Base-by-base conservation (phyloP, 345 rosid species). In the Eucalyptus victrix region DNA sequence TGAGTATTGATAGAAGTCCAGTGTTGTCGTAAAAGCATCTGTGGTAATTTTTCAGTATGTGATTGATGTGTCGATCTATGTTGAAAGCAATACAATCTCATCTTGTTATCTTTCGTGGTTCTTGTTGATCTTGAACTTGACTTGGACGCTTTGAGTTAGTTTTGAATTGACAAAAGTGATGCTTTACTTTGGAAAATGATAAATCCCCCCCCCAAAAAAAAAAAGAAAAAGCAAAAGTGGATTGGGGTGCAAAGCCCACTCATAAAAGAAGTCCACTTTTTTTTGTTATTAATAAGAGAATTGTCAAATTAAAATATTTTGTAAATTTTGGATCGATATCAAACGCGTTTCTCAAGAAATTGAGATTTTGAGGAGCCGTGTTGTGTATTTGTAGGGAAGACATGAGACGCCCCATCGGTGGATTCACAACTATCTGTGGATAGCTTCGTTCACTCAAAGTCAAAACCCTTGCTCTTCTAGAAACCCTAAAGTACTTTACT, bases 201-300 rank as follows among this genome's bases (percentile, higher is more conserved):
- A 53, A 53, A 53, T 2, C 54, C 23, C 3, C 12, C 4, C 50
- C 17, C 0, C 6, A 2, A 18, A 9, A 10, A 9, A 5, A 3
- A 5, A 5, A 34, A 17, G 0, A 5, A 19, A 7, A 72, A 18
- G 83, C 14, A 37, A 72, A 34, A 37, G 6, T 72, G 4, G 26
- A 11, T 72, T 3, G 83, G 45, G 47, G 16, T 8, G 6, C 12
- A 40, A 72, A 19, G 9, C 45, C 13, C 45, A 6, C 15, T 12
- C 15, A 19, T 10, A 0, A 72, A 17, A 12, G 28, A 37, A 19
- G 12, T 37, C 14, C 26, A 72, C 26, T 72, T 34, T 34, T 34
- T 34, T 72, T 6, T 4, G 4, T 18, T 6, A 8, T 9, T 34
- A 34, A 3, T 2, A 10, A 37, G 44, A 23, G 15, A 34, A 72